Evolutionary conservation across 225 moss, liverwort and hornwort genomes (phyloP), one percentile per base, ranked within the genome.

Genomic region (Physcomitrellopsis africana): DNA sequence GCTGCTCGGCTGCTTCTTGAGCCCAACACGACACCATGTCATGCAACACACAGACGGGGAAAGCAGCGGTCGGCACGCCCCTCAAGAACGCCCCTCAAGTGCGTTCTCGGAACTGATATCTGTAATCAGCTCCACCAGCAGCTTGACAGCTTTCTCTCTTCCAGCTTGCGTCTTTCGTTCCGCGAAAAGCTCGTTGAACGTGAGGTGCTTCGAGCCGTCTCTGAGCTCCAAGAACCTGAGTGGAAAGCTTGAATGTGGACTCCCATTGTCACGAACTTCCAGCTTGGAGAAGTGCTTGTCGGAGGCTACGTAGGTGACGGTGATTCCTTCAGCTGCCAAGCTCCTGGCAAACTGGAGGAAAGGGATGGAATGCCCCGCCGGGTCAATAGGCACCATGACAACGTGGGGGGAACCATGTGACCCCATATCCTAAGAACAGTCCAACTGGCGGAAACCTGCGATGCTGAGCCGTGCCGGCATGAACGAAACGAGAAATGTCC

Each of bases 31-130:
- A 46, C 41, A 81, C 3, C 60, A 54, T 65, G 65, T 83, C 83
- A 43, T 83, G 80, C 78, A 86, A 20, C 42, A 86, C 74, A 62
- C 75, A 80, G 11, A 77, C 62, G 13, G 78, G 78, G 65, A 68
- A 63, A 10, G 68, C 42, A 11, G 78, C 69, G 18, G 75, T 48
- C 10, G 77, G 29, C 19, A 86, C 80, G 17, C 74, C 76, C 18
- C 83, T 71, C 68, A 62, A 19, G 23, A 41, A 17, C 48, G n/a
- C n/a, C n/a, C n/a, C n/a, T n/a, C n/a, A n/a, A 27, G 58, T 2
- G 83, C 65, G 3, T 67, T 63, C 13, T 27, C 15, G 10, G 77
- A 83, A 29, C 43, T 51, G n/a, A 83, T 20, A 48, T 83, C 80
- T 29, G 23, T 37, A 9, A 83, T 72, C 0, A 78, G 46, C 11